Percentiles rank a stretch among this genome's conserved stretches.
These are phyloP conservation scores for Castanea mollissima DNA, from an alignment of 306 rosid species.

Conservation along the genomic window DNA sequence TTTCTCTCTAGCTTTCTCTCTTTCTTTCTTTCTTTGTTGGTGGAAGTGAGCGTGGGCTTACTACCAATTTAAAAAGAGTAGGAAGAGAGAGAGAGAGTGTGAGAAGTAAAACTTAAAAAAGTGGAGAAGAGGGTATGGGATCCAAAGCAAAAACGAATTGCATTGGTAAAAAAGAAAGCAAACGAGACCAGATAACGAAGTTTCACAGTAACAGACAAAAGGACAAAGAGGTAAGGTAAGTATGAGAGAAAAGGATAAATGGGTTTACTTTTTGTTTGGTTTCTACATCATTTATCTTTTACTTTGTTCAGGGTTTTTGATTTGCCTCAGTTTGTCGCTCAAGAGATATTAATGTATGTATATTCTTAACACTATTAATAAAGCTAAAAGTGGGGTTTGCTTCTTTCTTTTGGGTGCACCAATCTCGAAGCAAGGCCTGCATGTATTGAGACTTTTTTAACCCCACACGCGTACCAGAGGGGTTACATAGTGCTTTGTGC, in stretches of 20 bases:
- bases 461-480: slow-evolving; percentile 29
- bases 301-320: slow-evolving; percentile 20
- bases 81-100: slow-evolving; percentile 1
- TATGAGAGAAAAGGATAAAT: neutral
- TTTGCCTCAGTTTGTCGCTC: slow-evolving; percentile 27
- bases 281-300: slow-evolving; percentile 36
- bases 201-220: slow-evolving; percentile 49
- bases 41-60: slow-evolving; percentile 32
- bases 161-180: slow-evolving; percentile 28
- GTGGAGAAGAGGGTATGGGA: slow-evolving; percentile 30
- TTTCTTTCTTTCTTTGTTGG: slow-evolving; percentile 7
- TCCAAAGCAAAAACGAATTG: slow-evolving; percentile 23
- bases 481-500: slow-evolving; percentile 33
- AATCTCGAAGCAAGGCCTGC: slow-evolving; percentile 8
- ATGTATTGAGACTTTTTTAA: neutral
- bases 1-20: neutral
- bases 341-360: slow-evolving; percentile 4
- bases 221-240: slow-evolving; percentile 52
- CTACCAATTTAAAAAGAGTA: slow-evolving; percentile 23
- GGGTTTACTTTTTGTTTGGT: slow-evolving; percentile 12
- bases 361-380: slow-evolving; percentile 29
- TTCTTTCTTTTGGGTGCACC: slow-evolving; percentile 8
- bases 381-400: neutral
- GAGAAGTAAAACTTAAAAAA: neutral
- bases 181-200: slow-evolving; percentile 37